phyloP scores from a whole-genome alignment of 345 rosid species.

The Populus tremula region DNA sequence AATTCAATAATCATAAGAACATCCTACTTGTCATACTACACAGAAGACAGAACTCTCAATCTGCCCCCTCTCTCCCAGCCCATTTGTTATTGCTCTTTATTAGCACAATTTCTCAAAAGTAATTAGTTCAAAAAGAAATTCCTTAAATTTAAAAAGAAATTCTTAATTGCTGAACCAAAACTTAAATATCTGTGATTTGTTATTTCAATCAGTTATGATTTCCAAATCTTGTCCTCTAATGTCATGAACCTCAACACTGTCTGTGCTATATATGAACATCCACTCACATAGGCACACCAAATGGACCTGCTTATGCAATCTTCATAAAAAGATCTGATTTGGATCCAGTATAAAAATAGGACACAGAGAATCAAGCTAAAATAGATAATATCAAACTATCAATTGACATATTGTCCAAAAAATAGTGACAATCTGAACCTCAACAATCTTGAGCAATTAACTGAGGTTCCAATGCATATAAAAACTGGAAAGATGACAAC shows the following conservation, averaged over 20 bases:
- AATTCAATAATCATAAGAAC: not conserved
- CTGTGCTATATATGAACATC: not conserved
- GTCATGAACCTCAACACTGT: not conserved
- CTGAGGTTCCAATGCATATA: not conserved
- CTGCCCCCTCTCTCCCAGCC: not conserved
- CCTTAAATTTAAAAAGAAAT: too few relatives aligned
- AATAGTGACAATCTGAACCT: not conserved
- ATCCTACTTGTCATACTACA: not conserved
- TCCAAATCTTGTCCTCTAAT: not conserved
- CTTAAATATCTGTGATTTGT: not conserved
- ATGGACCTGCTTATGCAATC: not conserved
- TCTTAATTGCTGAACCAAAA: not conserved
- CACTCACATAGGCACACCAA: not conserved
- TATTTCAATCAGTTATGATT: not conserved
- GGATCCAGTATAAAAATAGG: not conserved
- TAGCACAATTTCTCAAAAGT: not conserved
- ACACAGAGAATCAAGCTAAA: not conserved
- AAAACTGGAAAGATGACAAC: not conserved
- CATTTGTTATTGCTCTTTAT: not conserved
- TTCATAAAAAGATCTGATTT: not conserved
- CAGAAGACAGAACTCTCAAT: not conserved
- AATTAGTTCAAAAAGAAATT: not conserved
- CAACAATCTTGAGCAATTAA: not conserved
- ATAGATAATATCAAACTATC: not conserved
- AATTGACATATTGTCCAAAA: not conserved